These are phyloP conservation scores for Suillus brevipes DNA, from an alignment of 768 basidiomycete genomes.

Conservation along the genomic window DNA sequence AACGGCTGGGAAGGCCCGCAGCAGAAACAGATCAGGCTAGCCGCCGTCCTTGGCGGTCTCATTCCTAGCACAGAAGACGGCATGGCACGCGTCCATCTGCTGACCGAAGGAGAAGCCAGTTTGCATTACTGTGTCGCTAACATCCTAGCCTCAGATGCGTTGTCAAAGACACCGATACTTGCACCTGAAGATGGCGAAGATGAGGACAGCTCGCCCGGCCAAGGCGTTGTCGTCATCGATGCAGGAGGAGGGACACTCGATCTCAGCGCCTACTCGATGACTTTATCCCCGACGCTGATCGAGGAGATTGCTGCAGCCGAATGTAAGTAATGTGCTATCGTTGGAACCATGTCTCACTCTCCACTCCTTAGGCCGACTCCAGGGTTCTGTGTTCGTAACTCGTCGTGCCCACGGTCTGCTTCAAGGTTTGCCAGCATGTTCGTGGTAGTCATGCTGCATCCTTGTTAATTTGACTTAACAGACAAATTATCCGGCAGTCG, in stretches of 20 bases:
- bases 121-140: slow-evolving; percentile 56
- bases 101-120: slow-evolving; percentile 68
- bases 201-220: slow-evolving; percentile 25
- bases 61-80: slow-evolving; percentile 41
- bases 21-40: slow-evolving; percentile 55
- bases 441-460: not conserved
- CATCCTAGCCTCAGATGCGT: slow-evolving; percentile 39
- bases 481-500: slow-evolving; percentile 33
- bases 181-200: slow-evolving; percentile 20
- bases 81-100: slow-evolving; percentile 48
- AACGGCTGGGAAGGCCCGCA: slow-evolving; percentile 68
- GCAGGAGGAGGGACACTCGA: slow-evolving; percentile 50
- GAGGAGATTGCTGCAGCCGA: slow-evolving; percentile 39
- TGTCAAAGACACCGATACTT: slow-evolving; percentile 19
- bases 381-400: slow-evolving; percentile 43
- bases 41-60: slow-evolving; percentile 52
- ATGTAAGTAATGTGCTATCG: slow-evolving; percentile 24
- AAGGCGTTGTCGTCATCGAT: slow-evolving; percentile 48
- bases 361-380: slow-evolving; percentile 35
- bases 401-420: slow-evolving; percentile 35
- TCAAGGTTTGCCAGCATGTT: slow-evolving; percentile 25
- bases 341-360: not conserved
- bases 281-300: slow-evolving; percentile 38
- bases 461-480: slow-evolving; percentile 11
- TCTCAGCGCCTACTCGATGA: slow-evolving; percentile 44